Evolutionary conservation across 1,139 yeast species (phyloP), one percentile per base, ranked within the genome.

Genomic region (Taphrina communis): DNA sequence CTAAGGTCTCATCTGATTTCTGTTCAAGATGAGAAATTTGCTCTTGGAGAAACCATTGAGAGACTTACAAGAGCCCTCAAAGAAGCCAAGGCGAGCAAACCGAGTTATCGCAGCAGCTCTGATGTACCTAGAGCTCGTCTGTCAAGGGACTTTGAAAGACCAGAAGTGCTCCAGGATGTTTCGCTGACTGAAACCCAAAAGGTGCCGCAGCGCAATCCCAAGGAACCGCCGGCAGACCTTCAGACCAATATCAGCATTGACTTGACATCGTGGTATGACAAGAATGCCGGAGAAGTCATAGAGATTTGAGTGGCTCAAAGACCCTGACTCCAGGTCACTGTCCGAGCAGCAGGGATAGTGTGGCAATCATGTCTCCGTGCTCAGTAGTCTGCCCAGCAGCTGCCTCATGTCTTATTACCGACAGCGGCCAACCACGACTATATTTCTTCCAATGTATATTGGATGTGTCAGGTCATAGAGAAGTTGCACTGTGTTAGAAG

Each of bases 11-110:
- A 46, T 36, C 56, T 63, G 41, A 63, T 63, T 25, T 57, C 59
- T 6, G 46, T 63, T n/a, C 67, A 63, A 19, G 67, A 63, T 25
- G 67, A 63, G 48, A 63, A 63, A 25, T 57, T 63, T 21, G 67
- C 67, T 25, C 25, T 63, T 25, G 67, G 48, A 6, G 67, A 63
- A n/a, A 17, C 60, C 8, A 46, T 63, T 19, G 61, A 63, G 19
- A 19, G 67, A 4, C 51, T 63, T 1, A 42, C 44, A 25, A 46
- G 21, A 48, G 67, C 56, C 11, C 14, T 48, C 14, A 36, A 46
- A 36, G 61, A 42, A 12, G 42, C 48, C 12, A 58, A 58, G 31
- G 25, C 21, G 25, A 31, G 19, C 41, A 58, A 44, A 17, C 3
- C 56, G n/a, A 19, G 48, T 21, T 14, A 25, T 12, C 42, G 39